These are phyloP conservation scores for Sextonia rubra DNA, from an alignment of 164 flowering plant genomes.

Conservation along the genomic window DNA sequence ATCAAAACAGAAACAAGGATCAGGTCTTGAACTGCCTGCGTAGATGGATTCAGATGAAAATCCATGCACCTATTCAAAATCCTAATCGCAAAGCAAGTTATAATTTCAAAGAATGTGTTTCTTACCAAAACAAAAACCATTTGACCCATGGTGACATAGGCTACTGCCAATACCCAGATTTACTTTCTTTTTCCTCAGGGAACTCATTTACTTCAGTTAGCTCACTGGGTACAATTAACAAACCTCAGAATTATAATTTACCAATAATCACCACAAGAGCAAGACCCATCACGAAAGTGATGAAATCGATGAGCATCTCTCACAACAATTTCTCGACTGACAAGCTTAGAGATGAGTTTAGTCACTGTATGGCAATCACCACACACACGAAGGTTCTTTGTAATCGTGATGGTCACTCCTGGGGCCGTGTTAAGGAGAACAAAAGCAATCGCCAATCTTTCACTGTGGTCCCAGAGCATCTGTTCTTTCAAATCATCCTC, in stretches of 20 bases:
- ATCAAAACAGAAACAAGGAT: too few species aligned
- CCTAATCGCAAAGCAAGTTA: too few species aligned
- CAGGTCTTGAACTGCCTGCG: too few species aligned
- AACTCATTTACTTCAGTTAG: too few species aligned
- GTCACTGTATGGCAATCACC: slow-evolving; percentile 38
- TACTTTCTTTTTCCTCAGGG: too few species aligned
- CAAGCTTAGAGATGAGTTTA: slow-evolving; percentile 38
- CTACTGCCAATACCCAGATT: too few species aligned
- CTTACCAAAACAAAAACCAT: too few species aligned
- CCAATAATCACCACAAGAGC: slow-evolving; percentile 45
- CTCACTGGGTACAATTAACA: not conserved
- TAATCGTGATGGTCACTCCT: slow-evolving; percentile 30
- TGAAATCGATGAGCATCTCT: slow-evolving; percentile 39
- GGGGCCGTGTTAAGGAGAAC: slow-evolving; percentile 31
- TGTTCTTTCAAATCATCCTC: slow-evolving; percentile 36
- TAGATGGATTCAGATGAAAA: too few species aligned
- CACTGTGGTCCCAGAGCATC: slow-evolving; percentile 47
- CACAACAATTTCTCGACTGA: slow-evolving; percentile 31
- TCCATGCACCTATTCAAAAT: too few species aligned
- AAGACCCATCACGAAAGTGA: slow-evolving; percentile 31
- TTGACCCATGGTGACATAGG: too few species aligned
- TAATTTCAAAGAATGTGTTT: too few species aligned
- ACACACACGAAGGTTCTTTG: slow-evolving; percentile 43
- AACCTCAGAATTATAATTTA: slow-evolving; percentile 6
- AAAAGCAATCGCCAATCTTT: slow-evolving; percentile 46